Base-by-base conservation (phyloP, 1,284 basidiomycete genomes). In the Pholiota adiposa region DNA sequence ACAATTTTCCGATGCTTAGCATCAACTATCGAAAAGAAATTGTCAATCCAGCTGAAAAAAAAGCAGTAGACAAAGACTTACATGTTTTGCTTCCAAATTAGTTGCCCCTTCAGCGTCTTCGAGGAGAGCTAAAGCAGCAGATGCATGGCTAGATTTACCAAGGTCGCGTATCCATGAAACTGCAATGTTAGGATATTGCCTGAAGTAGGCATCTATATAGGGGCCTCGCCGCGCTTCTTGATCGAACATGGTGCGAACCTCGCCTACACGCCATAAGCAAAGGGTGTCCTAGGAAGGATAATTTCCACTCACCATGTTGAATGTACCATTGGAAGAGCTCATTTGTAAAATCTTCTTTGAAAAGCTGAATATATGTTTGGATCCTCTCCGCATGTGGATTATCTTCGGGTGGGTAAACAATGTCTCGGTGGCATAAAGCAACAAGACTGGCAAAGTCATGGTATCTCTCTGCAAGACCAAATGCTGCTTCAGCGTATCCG, bases 91-190 rank as follows among this genome's bases (percentile, higher is more conserved):
- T 23, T 82, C 83, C 19, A 96, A 77, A 58, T 85, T 84, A 3
- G 73, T 74, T 5, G 87, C 88, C 21, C 74, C 71, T 14, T 78
- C 75, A 4, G 92, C 83, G 62, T 91, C 92, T 16, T 70, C 67
- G 25, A 90, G 75, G 38, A 98, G 78, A 11, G 88, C 83, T 16
- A 74, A 68, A 0, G 90, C 87, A 1, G 94, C 94, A 3, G 78
- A 75, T 7, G 81, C 84, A 70, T 88, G 93, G 38, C 86, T 80
- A 19, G 79, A 79, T 61, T 90, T 87, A 0, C 87, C 88, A 44
- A 98, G 76, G 73, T 97, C 89, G 72, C 98, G 92, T 44, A 98
- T 80, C 97, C 97, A 99, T 0, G 92, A 90, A 50, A 96, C 83
- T 16, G 85, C 76, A 12, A 87, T 81, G 67, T 90, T 82, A 0